phyloP scores from a whole-genome alignment of 768 basidiomycete species.

The Leccinum rimulosum region DNA sequence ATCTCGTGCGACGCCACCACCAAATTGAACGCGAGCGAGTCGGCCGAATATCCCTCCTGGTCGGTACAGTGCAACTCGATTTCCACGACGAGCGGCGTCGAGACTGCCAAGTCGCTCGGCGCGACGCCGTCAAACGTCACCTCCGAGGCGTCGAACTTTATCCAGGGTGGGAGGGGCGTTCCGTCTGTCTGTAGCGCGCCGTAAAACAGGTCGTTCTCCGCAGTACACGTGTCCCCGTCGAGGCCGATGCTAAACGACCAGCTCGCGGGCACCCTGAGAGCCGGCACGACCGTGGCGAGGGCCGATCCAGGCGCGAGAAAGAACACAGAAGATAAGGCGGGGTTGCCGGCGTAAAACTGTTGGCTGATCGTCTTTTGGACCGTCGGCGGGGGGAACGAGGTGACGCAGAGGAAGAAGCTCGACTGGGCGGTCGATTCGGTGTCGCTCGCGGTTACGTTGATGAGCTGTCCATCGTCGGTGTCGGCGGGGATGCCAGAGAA shows the following conservation, averaged over 20 bases:
- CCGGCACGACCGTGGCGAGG: constrained; percentile 47
- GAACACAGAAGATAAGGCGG: constrained; percentile 75
- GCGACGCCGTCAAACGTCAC: constrained; percentile 79
- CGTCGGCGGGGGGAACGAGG: constrained; percentile 49
- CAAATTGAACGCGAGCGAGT: constrained; percentile 57
- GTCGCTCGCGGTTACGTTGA: constrained; percentile 66
- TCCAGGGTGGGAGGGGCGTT: constrained; percentile 71
- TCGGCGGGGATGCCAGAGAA: constrained; percentile 69
- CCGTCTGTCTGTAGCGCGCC: constrained; percentile 62
- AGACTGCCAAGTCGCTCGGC: constrained; percentile 45
- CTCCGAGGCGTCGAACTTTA: constrained; percentile 62
- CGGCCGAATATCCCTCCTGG: constrained; percentile 66
- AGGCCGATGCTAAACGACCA: constrained; percentile 95
- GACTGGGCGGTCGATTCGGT: constrained; percentile 50
- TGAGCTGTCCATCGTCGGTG: constrained; percentile 58
- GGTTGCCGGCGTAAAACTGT: constrained; percentile 61
- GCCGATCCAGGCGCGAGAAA: constrained; percentile 59
- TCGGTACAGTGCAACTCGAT: constrained; percentile 71
- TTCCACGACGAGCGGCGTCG: constrained; percentile 42
- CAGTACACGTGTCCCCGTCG: constrained; percentile 56
- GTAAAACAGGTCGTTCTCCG: constrained; percentile 54
- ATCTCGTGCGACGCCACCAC: constrained; percentile 70
- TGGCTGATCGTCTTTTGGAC: constrained; percentile 50
- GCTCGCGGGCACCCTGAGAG: constrained; percentile 67
- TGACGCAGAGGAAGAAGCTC: constrained; percentile 55